phyloP scores from a whole-genome alignment of 768 basidiomycete genomes.

The Candolleomyces efflorescens region DNA sequence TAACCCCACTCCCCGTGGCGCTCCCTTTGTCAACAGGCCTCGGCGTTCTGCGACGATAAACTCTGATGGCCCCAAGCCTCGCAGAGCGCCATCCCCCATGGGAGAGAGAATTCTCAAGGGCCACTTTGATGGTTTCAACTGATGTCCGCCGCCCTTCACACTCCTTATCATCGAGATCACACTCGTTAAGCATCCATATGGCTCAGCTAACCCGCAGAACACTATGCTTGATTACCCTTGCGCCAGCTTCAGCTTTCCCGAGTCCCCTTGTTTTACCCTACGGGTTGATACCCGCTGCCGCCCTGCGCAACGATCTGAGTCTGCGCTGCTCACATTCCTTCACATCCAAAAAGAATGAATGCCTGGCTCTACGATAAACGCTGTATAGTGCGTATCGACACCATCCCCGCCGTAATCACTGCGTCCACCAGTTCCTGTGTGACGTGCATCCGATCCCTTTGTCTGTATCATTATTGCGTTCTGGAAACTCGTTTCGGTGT shows the following conservation, averaged over 20 bases:
- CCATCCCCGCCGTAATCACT: background rate
- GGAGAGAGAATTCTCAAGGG: constrained; percentile 89
- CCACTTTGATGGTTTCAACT: constrained; percentile 89
- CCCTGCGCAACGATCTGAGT: background rate
- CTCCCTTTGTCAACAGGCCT: constrained; percentile 30
- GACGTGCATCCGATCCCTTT: background rate
- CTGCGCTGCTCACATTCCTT: background rate
- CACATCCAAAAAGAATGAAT: background rate
- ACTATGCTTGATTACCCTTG: too few relatives aligned
- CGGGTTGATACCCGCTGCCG: background rate
- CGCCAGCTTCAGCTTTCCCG: too few relatives aligned
- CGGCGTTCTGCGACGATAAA: constrained; percentile 63
- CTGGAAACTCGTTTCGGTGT: background rate
- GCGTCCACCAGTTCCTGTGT: background rate
- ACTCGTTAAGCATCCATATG: background rate
- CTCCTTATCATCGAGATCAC: background rate
- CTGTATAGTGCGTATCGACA: background rate
- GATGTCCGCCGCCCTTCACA: constrained; percentile 18
- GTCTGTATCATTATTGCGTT: background rate
- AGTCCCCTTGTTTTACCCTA: constrained; percentile 16
- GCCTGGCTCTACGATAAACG: background rate
- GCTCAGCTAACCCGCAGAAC: background rate
- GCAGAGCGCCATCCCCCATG: constrained; percentile 81
- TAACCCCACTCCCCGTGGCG: constrained; percentile 28
- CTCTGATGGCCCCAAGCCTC: constrained; percentile 38